These are phyloP conservation scores for Mycena rebaudengoi DNA, from an alignment of 768 basidiomycete genomes.

Conservation along the genomic window DNA sequence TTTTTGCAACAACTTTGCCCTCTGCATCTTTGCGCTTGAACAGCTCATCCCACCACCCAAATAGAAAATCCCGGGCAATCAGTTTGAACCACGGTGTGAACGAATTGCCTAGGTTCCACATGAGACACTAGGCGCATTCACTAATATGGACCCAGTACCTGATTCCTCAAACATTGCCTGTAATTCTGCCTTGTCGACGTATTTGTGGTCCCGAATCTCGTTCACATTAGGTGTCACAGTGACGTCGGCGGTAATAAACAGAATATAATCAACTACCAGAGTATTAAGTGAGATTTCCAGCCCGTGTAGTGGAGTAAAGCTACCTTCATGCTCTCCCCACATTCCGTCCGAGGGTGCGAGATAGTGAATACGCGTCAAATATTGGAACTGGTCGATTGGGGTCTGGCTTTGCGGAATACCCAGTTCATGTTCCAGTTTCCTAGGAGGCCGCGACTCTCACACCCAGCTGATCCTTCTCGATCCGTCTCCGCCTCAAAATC, in stretches of 20 bases:
- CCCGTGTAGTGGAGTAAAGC: slow-evolving; percentile 17
- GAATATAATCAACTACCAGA: slow-evolving; percentile 90
- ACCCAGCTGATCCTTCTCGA: slow-evolving; percentile 80
- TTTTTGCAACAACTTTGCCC: slow-evolving; percentile 72
- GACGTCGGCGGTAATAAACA: slow-evolving; percentile 93
- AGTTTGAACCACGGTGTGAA: slow-evolving; percentile 99
- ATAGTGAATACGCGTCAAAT: slow-evolving; percentile 96
- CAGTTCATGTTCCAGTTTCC: slow-evolving; percentile 96
- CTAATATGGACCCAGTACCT: slow-evolving; percentile 49
- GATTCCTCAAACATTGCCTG: slow-evolving; percentile 88
- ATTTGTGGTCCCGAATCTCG: slow-evolving; percentile 91
- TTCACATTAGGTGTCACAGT: slow-evolving; percentile 83
- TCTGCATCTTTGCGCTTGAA: slow-evolving; percentile 62
- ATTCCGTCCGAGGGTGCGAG: slow-evolving; percentile 90
- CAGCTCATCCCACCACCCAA: slow-evolving; percentile 98
- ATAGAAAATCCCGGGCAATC: slow-evolving; percentile 95
- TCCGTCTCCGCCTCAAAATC: slow-evolving; percentile 89
- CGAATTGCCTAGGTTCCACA: slow-evolving; percentile 63
- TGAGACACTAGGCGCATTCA: not conserved
- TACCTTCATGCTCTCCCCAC: slow-evolving; percentile 99
- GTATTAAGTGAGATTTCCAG: not conserved
- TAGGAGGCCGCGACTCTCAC: slow-evolving; percentile 90
- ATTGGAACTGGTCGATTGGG: slow-evolving; percentile 87
- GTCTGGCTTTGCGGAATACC: slow-evolving; percentile 87
- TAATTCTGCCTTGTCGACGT: slow-evolving; percentile 91